Base-by-base conservation (phyloP, 306 rosid genomes). In the Notholithocarpus densiflorus region DNA sequence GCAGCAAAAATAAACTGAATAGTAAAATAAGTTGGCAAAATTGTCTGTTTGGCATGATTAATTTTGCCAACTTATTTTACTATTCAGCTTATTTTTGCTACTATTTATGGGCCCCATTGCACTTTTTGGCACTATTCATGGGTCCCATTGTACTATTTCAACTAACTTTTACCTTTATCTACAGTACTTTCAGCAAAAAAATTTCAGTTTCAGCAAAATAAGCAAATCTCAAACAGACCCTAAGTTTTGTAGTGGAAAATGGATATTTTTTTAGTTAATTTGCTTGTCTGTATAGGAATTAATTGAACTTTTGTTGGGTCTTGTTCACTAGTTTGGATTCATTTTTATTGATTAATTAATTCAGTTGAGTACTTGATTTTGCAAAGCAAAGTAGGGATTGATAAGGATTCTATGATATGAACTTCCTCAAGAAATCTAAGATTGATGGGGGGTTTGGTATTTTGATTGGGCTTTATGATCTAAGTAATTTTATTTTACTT, bases 81-180 rank as follows among this genome's bases (percentile, higher is more conserved):
- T 5, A 31, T 31, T 31, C 0, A 4, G 0, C 1, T 31, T 31
- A 31, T 31, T 31, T 31, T 31, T 31, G 1, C 0, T 31, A 0
- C 0, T 31, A 31, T 31, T 31, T 31, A 31, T 4, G 6, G 1
- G 1, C 3, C 0, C 0, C 0, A 31, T 31, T 31, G 0, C 6
- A 31, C 1, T 31, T 5, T 31, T 31, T 31, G 6, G 0, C 34
- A 31, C 0, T 31, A 31, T 31, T 31, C 0, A 31, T 31, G 1
- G 1, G 6, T 31, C 1, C 0, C 0, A 5, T 0, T 0, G 0
- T 31, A 31, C 0, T 31, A 31, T 1, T 31, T 31, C 5, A 93
- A 90, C 84, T 88, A 81, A 77, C 84, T 43, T 43, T 43, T 43
- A 0, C 0, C 0, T 43, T 43, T 43, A 5, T 0, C 6, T 31